These are phyloP conservation scores for Phalaenopsis hybrid DNA, from an alignment of 116 monocot genomes.

Conservation along the genomic window DNA sequence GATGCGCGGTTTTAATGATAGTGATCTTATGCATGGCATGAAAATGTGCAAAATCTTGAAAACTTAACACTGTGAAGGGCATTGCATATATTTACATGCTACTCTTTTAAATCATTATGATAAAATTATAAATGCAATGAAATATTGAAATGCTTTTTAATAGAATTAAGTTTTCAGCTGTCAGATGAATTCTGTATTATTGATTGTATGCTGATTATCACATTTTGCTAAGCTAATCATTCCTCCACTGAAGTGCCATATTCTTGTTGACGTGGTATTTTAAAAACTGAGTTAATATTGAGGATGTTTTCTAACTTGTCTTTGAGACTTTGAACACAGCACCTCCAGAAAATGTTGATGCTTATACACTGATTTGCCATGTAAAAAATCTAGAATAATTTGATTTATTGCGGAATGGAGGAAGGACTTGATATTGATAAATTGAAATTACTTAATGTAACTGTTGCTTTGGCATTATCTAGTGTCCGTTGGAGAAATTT, in stretches of 20 bases:
- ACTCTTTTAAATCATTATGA: too few species aligned
- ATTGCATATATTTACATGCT: too few species aligned
- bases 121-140: too few species aligned
- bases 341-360: not conserved
- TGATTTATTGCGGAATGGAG: not conserved
- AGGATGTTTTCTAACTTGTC: not conserved
- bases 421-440: not conserved
- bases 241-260: not conserved
- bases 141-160: too few species aligned
- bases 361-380: not conserved
- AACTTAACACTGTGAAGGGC: too few species aligned
- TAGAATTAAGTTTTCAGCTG: too few species aligned
- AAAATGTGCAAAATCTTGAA: too few species aligned
- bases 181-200: too few species aligned
- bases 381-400: not conserved
- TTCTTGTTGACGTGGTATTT: not conserved
- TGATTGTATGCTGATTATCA: not conserved
- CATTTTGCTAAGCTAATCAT: not conserved
- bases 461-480: not conserved
- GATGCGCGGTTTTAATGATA: not conserved
- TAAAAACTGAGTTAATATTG: not conserved
- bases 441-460: not conserved
- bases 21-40: too few species aligned
- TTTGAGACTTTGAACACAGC: not conserved
- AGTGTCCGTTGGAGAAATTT: not conserved